These are phyloP conservation scores for Reticulascus tulasneorum DNA, from an alignment of 2,329 filamentous ascomycete genomes.

Conservation along the genomic window DNA sequence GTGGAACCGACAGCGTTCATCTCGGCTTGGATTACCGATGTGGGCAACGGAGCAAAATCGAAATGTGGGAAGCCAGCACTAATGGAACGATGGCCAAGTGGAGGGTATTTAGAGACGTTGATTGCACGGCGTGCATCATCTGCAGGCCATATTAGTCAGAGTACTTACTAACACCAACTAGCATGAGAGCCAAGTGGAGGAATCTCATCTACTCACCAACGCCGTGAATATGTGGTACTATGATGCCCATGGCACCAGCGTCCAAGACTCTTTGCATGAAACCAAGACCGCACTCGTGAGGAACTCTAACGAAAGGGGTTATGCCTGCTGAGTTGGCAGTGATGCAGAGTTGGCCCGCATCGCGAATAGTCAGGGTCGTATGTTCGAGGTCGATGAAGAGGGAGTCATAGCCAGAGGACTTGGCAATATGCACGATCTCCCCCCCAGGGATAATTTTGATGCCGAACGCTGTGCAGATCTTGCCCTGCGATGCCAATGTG, in stretches of 20 bases:
- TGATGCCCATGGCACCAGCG: slow-evolving; percentile 23
- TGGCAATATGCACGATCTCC: slow-evolving; percentile 25
- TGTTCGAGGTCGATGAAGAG: slow-evolving; percentile 34
- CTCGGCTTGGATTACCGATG: slow-evolving; percentile 4
- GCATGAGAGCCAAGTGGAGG: neutral
- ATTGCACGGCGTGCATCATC: slow-evolving; percentile 19
- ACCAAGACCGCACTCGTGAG: slow-evolving; percentile 24
- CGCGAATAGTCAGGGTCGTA: slow-evolving; percentile 21
- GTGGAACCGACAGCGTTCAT: slow-evolving; percentile 2
- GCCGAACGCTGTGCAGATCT: slow-evolving; percentile 12
- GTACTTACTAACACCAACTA: neutral
- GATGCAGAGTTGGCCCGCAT: slow-evolving; percentile 21
- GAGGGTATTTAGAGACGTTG: slow-evolving; percentile 18
- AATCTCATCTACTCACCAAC: slow-evolving; percentile 3
- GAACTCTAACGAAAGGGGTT: slow-evolving; percentile 26
- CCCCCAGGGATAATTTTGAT: slow-evolving; percentile 19
- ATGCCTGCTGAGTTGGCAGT: slow-evolving; percentile 21
- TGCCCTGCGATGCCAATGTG: slow-evolving; percentile 2
- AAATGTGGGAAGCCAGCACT: slow-evolving; percentile 20
- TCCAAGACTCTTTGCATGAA: slow-evolving; percentile 27
- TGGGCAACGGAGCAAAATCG: slow-evolving; percentile 7
- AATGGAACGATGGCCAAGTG: slow-evolving; percentile 19
- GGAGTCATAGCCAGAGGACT: slow-evolving; percentile 24
- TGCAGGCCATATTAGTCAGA: slow-evolving; percentile 1
- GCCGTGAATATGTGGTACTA: slow-evolving; percentile 22